Base-by-base conservation (phyloP, 2,329 filamentous ascomycete species). In the Fusarium temperatum region DNA sequence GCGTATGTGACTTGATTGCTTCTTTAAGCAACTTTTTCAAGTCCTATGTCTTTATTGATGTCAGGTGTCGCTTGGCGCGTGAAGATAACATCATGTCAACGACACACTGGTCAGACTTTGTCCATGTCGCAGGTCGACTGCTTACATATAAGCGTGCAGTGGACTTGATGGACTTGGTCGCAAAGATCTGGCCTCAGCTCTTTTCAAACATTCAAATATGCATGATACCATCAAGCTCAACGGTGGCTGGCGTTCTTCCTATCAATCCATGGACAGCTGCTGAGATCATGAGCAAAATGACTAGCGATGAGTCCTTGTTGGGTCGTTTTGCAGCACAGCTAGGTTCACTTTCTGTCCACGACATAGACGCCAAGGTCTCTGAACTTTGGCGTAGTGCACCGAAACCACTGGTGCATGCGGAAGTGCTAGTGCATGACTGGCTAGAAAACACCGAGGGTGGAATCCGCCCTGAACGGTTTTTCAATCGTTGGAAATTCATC, bases 401-500 rank as follows among this genome's bases (percentile, higher is more conserved):
- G 3, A 39, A 24, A 5, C 42, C 56, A 14, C 30, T 5, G 15
- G 56, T 59, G 24, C 56, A 59, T 38, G 56, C 56, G 2, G 56
- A 59, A 15, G 22, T 59, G 26, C 42, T 50, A 20, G 56, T 59
- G 10, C 56, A 59, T 59, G 30, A 30, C 15, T 59, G 56, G 56
- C 24, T 59, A 22, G 56, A 59, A 24, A 59, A 48, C 6, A 20
- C 56, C 15, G 56, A 38, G 22, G 56, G 56, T 9, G 56, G 56
- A n/a, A 59, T 39, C 12, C 56, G 56, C 2, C 56, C 56, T 59
- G 56, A 59, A 30, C 56, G 56, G 20, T 59, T 59, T 36, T 59
- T 50, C 15, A 59, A 59, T 28, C 44, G 56, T 50, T 59, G 56
- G 56, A 59, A 59, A 45, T 59, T 59, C 42, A 59, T 59, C n/a